These are phyloP conservation scores for Xylaria sp. DNA, from an alignment of 2,329 filamentous ascomycete genomes.

Conservation along the genomic window DNA sequence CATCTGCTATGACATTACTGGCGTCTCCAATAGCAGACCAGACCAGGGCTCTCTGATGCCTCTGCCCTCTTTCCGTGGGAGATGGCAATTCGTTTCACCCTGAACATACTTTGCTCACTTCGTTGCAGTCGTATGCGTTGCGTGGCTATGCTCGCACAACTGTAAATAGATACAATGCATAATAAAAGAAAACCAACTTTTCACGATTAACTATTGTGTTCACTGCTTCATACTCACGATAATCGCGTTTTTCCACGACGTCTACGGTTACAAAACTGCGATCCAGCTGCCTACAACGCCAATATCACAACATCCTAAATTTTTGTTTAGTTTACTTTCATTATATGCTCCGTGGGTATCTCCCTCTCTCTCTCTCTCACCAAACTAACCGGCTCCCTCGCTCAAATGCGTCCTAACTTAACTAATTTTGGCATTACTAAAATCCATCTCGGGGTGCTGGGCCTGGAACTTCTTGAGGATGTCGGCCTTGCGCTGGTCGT, in stretches of 20 bases:
- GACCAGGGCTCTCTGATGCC: conserved; percentile 67
- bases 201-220: no score
- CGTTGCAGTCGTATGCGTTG: not conserved
- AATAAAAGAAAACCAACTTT: no score
- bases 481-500: conserved; percentile 94
- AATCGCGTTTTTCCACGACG: no score
- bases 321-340: no score
- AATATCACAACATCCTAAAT: no score
- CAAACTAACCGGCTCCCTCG: no score
- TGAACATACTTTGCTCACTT: conserved; percentile 51
- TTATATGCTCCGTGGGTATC: no score
- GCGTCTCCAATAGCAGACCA: conserved; percentile 62
- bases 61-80: conserved; percentile 50
- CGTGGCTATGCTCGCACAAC: not conserved
- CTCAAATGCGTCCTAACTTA: conserved; percentile 40
- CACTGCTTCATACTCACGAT: no score
- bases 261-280: no score
- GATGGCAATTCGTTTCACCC: conserved; percentile 68
- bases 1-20: conserved; percentile 60
- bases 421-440: conserved; percentile 71
- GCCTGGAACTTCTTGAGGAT: conserved; percentile 91
- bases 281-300: no score
- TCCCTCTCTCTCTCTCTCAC: no score
- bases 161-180: no score
- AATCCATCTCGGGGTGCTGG: conserved; percentile 76